Base-by-base conservation (phyloP, 2,329 filamentous ascomycete genomes). In the Exophiala viscosa region DNA sequence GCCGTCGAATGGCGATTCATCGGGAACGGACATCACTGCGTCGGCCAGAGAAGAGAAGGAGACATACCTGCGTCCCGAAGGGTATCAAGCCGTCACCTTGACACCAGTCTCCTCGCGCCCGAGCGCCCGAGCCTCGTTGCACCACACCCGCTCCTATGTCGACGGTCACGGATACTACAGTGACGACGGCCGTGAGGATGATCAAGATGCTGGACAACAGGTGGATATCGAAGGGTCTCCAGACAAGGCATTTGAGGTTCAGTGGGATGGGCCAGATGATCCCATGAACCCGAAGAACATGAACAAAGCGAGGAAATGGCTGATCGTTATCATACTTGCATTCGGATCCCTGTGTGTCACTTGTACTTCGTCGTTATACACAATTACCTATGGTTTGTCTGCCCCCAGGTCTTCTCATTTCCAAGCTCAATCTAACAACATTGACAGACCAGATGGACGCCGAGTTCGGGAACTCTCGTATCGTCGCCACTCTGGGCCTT, bases 321-420 rank as follows among this genome's bases (percentile, higher is more conserved):
- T 83, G 28, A 85, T 96, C 56, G 84, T 91, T 1, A 61, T 83
- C 33, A 86, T 96, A 52, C 78, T 90, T n/a, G 84, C 85, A 8
- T 67, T 79, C 50, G 87, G 86, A 6, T 88, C 88, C 42, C 76
- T 93, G 54, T 92, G 88, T 69, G 90, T 96, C 86, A 95, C 90
- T 7, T 90, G 86, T 66, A 83, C 88, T 1, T 91, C 87, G 43
- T 93, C 90, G n/a, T 83, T 95, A 62, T 96, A 96, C 70, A 92
- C 90, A 0, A 82, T 83, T 10, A 93, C 88, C 0, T 96, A 96
- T 68, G 56, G 56, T 56, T 18, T 48, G 50, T 43, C 5, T 28
- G 40, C 13, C 13, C 8, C 41, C 17, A 20, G 17, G 14, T 20
- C 15, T 11, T 35, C 36, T 9, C 32, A 18, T 20, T 14, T 45